A percentile compares a stretch with the other conserved stretches of the same genome.
Conservation (phyloP, 2,329 filamentous ascomycete genomes). For the Tolypocladium sp. region DNA sequence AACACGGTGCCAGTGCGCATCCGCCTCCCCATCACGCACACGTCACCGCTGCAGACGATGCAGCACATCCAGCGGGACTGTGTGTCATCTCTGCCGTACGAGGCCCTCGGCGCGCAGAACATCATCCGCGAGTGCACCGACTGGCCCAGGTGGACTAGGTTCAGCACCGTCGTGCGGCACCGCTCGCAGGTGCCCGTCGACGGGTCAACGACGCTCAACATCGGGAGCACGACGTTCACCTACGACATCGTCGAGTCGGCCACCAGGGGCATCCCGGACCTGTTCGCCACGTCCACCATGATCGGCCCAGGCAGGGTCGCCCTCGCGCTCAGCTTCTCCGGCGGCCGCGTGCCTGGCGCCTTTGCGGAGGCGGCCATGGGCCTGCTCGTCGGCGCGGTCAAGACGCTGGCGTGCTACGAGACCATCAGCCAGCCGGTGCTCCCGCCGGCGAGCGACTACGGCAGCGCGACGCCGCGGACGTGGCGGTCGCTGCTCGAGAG, state of each 20-base stretch:
- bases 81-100: slow-evolving; percentile 35
- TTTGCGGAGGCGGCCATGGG: slow-evolving; percentile 36
- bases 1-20: slow-evolving; percentile 42
- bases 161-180: slow-evolving; percentile 47
- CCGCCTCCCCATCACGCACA: slow-evolving; percentile 30
- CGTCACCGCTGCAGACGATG: slow-evolving; percentile 40
- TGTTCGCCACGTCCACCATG: slow-evolving; percentile 33
- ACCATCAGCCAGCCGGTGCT: slow-evolving; percentile 35
- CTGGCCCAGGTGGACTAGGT: slow-evolving; percentile 44
- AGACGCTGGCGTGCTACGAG: slow-evolving; percentile 34
- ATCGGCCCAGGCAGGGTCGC: slow-evolving; percentile 26
- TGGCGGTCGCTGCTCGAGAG: slow-evolving; percentile 26
- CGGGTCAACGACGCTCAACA: slow-evolving; percentile 30
- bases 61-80: slow-evolving; percentile 40
- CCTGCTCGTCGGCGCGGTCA: slow-evolving; percentile 35
- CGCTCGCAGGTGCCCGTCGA: slow-evolving; percentile 19
- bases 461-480: slow-evolving; percentile 27
- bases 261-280: slow-evolving; percentile 32
- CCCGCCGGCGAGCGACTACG: slow-evolving; percentile 30
- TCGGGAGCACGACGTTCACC: slow-evolving; percentile 35
- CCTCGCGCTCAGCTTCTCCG: slow-evolving; percentile 36
- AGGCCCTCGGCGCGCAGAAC: slow-evolving; percentile 41
- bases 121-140: slow-evolving; percentile 43
- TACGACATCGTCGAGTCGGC: slow-evolving; percentile 31
- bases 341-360: slow-evolving; percentile 28